Evolutionary conservation across 768 basidiomycete species (phyloP).

Genomic region (Tricholoma sp.): DNA sequence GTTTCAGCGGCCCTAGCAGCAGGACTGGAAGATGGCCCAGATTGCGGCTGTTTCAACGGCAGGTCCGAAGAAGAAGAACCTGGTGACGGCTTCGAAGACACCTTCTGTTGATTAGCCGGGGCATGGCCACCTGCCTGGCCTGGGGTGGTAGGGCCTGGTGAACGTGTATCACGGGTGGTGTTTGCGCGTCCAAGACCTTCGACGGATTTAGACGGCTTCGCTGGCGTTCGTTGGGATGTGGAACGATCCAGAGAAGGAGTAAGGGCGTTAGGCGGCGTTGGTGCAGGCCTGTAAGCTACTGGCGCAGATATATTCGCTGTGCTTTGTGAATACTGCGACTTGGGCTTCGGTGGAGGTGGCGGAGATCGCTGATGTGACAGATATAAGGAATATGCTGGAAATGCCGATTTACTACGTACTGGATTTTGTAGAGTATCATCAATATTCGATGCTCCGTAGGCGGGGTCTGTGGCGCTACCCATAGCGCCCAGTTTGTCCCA

Average conservation of each 20-base stretch:
- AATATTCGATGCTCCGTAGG: conserved; percentile 24
- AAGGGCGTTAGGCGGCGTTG: conserved; percentile 61
- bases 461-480: conserved; percentile 23
- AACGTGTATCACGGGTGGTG: conserved; percentile 61
- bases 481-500: conserved; percentile 84
- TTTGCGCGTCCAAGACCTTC: conserved; percentile 59
- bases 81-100: conserved; percentile 46
- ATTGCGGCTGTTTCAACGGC: conserved; percentile 35
- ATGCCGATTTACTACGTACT: conserved; percentile 35
- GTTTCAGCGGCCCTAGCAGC: conserved; percentile 22
- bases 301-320: conserved; percentile 34
- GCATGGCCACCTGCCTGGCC: conserved; percentile 20
- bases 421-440: conserved; percentile 54
- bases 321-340: conserved; percentile 21
- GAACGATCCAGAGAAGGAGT: conserved; percentile 80
- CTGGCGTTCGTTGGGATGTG: conserved; percentile 74
- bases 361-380: conserved; percentile 36
- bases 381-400: conserved; percentile 3
- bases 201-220: conserved; percentile 41
- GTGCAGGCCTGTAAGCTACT: conserved; percentile 67
- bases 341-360: conserved; percentile 46
- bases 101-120: conserved; percentile 24
- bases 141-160: conserved; percentile 33
- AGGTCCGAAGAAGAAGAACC: conserved; percentile 58
- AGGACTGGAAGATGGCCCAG: conserved; percentile 3